These are phyloP conservation scores for Chloris gayana DNA, from an alignment of 176 grass and related monocot genomes.

Conservation along the genomic window DNA sequence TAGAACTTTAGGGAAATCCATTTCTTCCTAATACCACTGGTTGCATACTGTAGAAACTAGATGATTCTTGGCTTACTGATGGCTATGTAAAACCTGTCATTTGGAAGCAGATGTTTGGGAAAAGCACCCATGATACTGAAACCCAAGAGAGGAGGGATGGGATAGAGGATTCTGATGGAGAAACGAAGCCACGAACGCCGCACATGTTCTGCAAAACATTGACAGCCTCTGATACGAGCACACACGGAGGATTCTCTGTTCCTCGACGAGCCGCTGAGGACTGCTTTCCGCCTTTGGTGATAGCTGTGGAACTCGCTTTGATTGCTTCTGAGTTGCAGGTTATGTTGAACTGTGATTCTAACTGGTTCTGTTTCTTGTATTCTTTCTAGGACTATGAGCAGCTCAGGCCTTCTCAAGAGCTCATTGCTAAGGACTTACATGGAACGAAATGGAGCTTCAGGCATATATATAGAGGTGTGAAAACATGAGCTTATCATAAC, in stretches of 20 bases:
- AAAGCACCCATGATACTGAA: conserved; percentile 35
- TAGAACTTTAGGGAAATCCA: not conserved
- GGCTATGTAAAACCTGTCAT: not conserved
- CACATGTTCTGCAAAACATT: conserved; percentile 99
- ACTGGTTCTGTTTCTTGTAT: conserved; percentile 21
- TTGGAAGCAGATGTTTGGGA: conserved; percentile 50
- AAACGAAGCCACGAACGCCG: conserved; percentile 44
- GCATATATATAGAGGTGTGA: conserved; percentile 94
- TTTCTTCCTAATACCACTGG: not conserved
- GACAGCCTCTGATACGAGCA: conserved; percentile 96
- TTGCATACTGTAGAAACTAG: not conserved
- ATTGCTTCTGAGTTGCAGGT: not conserved
- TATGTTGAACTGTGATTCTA: conserved; percentile 24
- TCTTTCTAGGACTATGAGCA: conserved; percentile 72
- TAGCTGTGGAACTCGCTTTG: not conserved
- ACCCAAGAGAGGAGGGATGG: conserved; percentile 37
- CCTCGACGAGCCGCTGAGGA: conserved; percentile 93
- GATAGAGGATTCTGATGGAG: conserved; percentile 50
- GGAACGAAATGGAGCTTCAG: conserved; percentile 79
- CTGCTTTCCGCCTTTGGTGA: conserved; percentile 90
- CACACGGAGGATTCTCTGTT: conserved; percentile 96
- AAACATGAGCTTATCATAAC: not conserved
- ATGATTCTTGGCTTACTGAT: not conserved
- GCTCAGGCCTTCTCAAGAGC: conserved; percentile 91
- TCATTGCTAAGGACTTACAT: conserved; percentile 86